These are phyloP conservation scores for Trichoderma sp. DNA, from an alignment of 2,329 filamentous ascomycete species.

Conservation along the genomic window DNA sequence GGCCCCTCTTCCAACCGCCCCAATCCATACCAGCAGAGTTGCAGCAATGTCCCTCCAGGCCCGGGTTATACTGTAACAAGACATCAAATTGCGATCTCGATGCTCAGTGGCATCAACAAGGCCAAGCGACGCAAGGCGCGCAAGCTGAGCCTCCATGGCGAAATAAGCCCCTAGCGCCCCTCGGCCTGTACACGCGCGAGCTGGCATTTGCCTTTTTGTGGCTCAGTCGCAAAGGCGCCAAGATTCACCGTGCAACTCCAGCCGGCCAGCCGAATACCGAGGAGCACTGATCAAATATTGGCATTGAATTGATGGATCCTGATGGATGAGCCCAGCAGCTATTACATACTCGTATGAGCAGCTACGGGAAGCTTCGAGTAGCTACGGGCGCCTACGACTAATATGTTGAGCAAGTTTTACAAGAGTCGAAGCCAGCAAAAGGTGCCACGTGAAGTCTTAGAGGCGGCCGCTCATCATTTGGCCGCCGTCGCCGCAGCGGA, in stretches of 20 bases:
- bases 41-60: background rate
- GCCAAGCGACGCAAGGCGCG: constrained; percentile 1
- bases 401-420: background rate
- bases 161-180: background rate
- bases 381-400: background rate
- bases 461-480: background rate
- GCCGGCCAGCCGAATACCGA: background rate
- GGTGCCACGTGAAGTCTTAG: background rate
- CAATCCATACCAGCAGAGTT: background rate
- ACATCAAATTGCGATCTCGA: background rate
- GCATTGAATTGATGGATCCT: background rate
- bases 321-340: background rate
- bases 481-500: background rate
- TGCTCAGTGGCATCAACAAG: background rate
- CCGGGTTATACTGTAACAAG: background rate
- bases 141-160: background rate
- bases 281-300: background rate
- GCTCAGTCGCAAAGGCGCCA: background rate
- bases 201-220: background rate
- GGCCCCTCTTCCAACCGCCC: background rate
- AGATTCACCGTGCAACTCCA: background rate
- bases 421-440: background rate
- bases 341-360: too few species aligned
- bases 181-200: background rate
- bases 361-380: background rate